Conservation (phyloP, 2,329 filamentous ascomycete genomes). For the Ceratocystiopsis minuta region DNA sequence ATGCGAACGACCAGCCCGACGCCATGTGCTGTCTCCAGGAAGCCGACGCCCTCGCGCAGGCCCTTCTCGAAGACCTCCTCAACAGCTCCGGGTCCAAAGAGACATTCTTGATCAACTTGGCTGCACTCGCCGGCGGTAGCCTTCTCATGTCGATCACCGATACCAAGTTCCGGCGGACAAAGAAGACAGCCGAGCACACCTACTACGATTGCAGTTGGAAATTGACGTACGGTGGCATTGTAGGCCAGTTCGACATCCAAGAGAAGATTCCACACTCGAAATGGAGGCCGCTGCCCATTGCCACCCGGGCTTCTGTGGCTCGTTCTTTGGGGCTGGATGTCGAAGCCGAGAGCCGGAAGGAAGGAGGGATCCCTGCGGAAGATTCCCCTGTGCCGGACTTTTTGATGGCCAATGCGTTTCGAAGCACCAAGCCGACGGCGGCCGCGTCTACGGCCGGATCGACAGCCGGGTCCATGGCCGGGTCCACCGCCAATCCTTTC, state of each 20-base stretch:
- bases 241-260: constrained; percentile 33
- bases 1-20: constrained; percentile 24
- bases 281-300: constrained; percentile 16
- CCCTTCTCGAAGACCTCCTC: constrained; percentile 31
- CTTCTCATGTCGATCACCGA: constrained; percentile 27
- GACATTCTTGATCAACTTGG: constrained; percentile 40
- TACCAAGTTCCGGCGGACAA: constrained; percentile 24
- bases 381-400: too few species aligned
- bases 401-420: neutral
- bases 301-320: constrained; percentile 5
- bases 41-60: constrained; percentile 32
- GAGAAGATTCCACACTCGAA: constrained; percentile 26
- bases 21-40: constrained; percentile 31
- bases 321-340: constrained; percentile 5
- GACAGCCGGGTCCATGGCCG: too few species aligned
- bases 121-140: constrained; percentile 35
- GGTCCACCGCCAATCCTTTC: too few species aligned
- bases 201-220: constrained; percentile 37
- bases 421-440: neutral
- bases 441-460: too few species aligned
- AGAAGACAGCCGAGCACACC: constrained; percentile 22
- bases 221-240: constrained; percentile 33
- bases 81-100: constrained; percentile 31
- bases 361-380: too few species aligned
- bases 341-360: neutral